Base-by-base conservation (phyloP, 345 rosid species). In the Salix brachista region DNA sequence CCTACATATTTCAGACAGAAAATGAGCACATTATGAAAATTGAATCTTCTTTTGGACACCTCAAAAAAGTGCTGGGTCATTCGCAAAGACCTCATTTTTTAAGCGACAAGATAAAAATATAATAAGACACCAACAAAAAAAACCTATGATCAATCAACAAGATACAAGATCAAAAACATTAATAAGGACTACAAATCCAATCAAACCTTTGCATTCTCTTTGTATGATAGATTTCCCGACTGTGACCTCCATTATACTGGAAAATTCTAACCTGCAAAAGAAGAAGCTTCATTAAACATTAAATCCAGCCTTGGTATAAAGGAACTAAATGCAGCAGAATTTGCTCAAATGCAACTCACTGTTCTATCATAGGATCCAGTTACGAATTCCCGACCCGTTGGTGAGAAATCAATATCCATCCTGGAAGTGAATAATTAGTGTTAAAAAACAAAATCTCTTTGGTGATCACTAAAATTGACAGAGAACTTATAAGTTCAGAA, bases 291-390 rank as follows among this genome's bases (percentile, higher is more conserved):
- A 68, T 71, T 41, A 79, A 50, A 65, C 44, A 75, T 16, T 23
- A 76, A 46, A 44, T 14, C 54, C 41, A 46, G n/a, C 69, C 6
- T 39, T 36, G 21, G 19, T 58, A 12, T 37, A 76, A 67, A 28
- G 5, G 12, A 77, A 72, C 48, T 10, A 25, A 61, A 48, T 9
- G 64, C 18, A 48, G 39, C 41, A 46, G 64, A 71, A 65, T 32
- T 41, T 67, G 62, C 62, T 30, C 41, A 65, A 66, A 52, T 13
- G 30, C 62, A 72, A 79, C 92, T 86, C 78, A 92, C 98, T 1
- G 98, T 92, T 81, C 98, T 91, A 83, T 96, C 97, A 84, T 96
- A 94, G 70, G 99, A 96, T 74, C 98, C 99, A 8, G 98, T 96
- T 16, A 91, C 97, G 74, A 96, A 96, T 84, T 96, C 99, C 68